These are phyloP conservation scores for Annona squamosa DNA, from an alignment of 164 flowering plant species.

Conservation along the genomic window DNA sequence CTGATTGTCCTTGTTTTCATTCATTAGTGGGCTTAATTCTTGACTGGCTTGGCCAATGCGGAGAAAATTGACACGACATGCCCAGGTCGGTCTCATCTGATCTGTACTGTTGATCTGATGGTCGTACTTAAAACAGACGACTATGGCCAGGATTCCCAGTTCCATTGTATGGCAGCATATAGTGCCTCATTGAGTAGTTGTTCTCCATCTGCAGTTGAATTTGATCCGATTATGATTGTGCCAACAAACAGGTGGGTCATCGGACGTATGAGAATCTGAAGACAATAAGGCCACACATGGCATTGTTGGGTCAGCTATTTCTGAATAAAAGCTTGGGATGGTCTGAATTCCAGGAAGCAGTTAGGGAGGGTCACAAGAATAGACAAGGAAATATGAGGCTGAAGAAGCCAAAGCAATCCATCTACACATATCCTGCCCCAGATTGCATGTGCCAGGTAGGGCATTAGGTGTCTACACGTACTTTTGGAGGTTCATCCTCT, in stretches of 20 bases:
- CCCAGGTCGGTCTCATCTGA: neutral
- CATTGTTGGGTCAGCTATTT: constrained; percentile 76
- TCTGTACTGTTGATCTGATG: neutral
- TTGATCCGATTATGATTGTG: neutral
- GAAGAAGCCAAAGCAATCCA: constrained; percentile 64
- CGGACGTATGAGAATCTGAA: constrained; percentile 73
- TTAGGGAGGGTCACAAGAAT: constrained; percentile 67
- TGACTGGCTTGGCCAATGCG: too few relatives aligned
- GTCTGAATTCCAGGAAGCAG: constrained; percentile 66
- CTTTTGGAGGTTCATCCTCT: neutral
- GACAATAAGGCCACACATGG: constrained; percentile 95
- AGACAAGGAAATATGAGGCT: constrained; percentile 75
- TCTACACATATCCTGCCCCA: constrained; percentile 93
- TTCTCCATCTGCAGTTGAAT: neutral
- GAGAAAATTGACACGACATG: too few relatives aligned
- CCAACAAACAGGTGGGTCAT: constrained; percentile 64
- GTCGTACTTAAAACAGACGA: neutral
- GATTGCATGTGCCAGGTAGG: constrained; percentile 80
- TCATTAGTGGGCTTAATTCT: too few relatives aligned
- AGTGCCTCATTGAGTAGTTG: too few relatives aligned
- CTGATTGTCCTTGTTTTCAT: neutral
- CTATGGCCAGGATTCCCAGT: neutral
- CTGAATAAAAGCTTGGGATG: constrained; percentile 77
- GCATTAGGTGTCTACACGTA: neutral
- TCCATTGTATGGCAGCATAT: too few relatives aligned